A percentile compares a stretch with the other conserved stretches of the same genome.
These are phyloP conservation scores for Hamamelis virginiana DNA, from an alignment of 164 flowering plant species.

Conservation along the genomic window DNA sequence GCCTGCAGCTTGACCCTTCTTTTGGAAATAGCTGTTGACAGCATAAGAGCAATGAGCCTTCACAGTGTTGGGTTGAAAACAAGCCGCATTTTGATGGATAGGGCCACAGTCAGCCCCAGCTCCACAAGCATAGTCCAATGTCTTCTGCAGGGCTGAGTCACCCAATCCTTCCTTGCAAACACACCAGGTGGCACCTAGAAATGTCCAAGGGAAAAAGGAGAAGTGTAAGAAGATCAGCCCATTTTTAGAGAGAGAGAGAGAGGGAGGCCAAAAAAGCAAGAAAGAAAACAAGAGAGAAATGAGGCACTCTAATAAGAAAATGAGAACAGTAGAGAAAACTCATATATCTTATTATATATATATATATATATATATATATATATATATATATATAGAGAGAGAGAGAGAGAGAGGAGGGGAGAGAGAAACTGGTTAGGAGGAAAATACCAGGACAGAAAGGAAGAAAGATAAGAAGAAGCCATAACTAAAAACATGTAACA, in stretches of 20 bases:
- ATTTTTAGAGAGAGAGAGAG: background rate
- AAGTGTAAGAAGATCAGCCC: background rate
- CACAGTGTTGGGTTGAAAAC: constrained; percentile 53
- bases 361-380: too few species aligned
- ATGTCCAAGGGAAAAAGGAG: background rate
- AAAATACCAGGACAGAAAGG: background rate
- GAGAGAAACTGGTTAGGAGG: background rate
- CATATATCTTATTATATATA: too few species aligned
- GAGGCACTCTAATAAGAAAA: too few species aligned
- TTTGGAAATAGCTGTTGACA: constrained; percentile 60
- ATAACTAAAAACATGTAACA: background rate
- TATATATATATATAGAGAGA: too few species aligned
- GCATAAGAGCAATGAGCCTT: constrained; percentile 55
- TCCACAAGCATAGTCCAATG: constrained; percentile 59
- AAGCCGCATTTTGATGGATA: constrained; percentile 33
- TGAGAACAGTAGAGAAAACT: too few species aligned
- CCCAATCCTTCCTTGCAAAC: constrained; percentile 38
- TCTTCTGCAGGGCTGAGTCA: constrained; percentile 34
- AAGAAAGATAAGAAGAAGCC: background rate
- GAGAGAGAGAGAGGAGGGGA: too few species aligned
- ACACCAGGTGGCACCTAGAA: constrained; percentile 39
- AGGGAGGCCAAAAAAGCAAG: background rate
- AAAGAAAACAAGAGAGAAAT: too few species aligned
- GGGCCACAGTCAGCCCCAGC: constrained; percentile 56
- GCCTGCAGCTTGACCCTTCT: constrained; percentile 38